Evolutionary conservation across 352 stramenopile genomes (phyloP).

Genomic region (Globisporangium cederbergense): DNA sequence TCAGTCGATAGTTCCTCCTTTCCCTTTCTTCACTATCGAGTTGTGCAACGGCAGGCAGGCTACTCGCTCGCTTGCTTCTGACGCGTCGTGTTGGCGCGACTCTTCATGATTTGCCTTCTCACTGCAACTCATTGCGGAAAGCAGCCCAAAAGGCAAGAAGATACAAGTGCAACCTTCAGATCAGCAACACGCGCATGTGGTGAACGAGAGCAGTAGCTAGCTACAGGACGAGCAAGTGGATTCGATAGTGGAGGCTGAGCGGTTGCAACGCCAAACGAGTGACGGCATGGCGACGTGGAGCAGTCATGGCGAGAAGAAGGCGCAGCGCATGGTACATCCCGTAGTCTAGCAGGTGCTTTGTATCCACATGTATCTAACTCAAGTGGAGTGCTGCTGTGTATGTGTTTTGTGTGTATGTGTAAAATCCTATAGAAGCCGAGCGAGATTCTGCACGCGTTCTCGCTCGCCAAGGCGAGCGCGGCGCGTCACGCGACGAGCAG

Average conservation of each 20-base stretch:
- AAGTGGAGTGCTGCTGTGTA: not conserved
- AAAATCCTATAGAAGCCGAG: constrained; percentile 46
- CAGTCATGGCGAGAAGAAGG: constrained; percentile 17
- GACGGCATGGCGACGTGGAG: constrained; percentile 14
- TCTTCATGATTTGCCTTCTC: constrained; percentile 10
- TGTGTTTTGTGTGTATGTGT: not conserved
- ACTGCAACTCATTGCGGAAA: constrained; percentile 5
- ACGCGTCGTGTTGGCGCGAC: constrained; percentile 10
- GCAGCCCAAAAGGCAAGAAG: constrained; percentile 3
- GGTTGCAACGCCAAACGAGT: not conserved
- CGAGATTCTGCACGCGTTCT: constrained; percentile 61
- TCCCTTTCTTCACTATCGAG: not conserved
- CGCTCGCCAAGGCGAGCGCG: constrained; percentile 45
- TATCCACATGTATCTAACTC: not conserved
- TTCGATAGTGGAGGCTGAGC: not conserved
- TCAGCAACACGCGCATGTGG: not conserved
- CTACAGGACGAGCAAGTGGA: not conserved
- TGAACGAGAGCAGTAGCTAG: not conserved
- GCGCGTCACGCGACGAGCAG: constrained; percentile 28
- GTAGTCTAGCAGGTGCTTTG: not conserved
- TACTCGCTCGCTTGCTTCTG: not conserved
- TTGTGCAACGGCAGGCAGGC: not conserved
- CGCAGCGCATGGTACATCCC: constrained; percentile 19
- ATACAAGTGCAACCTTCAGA: not conserved
- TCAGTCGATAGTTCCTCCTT: too few relatives aligned